Evolutionary conservation across 2,329 filamentous ascomycete genomes (phyloP), one percentile per base, ranked within the genome.

Genomic region (Penicillium sp.): DNA sequence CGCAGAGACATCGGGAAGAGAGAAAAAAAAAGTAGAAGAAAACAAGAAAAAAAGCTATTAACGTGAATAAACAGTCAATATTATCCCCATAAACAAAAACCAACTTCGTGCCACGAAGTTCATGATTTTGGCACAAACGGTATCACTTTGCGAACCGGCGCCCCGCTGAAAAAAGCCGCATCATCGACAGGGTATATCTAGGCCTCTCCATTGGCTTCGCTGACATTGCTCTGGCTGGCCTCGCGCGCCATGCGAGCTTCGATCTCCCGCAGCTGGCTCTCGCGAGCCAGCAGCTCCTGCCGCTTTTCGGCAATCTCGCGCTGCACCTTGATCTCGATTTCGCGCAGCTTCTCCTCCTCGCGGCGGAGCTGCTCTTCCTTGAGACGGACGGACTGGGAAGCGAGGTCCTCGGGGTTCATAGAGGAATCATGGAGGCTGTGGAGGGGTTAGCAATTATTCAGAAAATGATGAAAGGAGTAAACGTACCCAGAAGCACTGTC

Each of bases 291-390:
- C 60, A 99, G 85, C 79, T 99, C 94, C 81, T 99, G 94, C 81
- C 94, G 88, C 86, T 99, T 99, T 85, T 97, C 94, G 80, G 97
- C 96, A 82, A 99, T 99, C 80, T 99, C 94, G 74, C 94, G 90
- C 82, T 99, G 94, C 61, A 99, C 94, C 88, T 99, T 99, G 82
- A 97, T 83, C 76, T 99, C 94, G 75, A 99, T 97, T 82, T 99
- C 94, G 77, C 94, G 90, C 62, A 99, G 88, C 84, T 99, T 99
- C 89, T 99, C 94, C 82, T 99, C 94, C 79, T 99, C 94, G 71
- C 94, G 92, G 73, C 94, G 91, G 67, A 99, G 89, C 78, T 99
- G 94, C 80, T 99, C 94, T 77, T 99, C 94, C 91, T 99, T 99
- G 76, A 99, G 88, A 63, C 94, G 92, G 61, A 99, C 94, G 35